Base-by-base conservation (phyloP, 1,284 basidiomycete genomes). In the Ceratobasidium sp. region DNA sequence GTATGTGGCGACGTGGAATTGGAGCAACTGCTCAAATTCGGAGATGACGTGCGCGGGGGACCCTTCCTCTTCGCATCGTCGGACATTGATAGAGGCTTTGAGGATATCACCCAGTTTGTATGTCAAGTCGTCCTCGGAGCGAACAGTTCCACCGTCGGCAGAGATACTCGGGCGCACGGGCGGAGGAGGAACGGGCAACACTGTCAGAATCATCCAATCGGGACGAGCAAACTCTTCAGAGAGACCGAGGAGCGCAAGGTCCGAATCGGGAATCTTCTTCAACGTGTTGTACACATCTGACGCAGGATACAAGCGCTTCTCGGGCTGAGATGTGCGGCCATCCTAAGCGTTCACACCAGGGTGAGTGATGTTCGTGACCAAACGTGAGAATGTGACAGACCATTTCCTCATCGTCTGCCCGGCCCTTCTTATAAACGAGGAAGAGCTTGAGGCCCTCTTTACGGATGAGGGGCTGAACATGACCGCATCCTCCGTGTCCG, bases 201-300 rank as follows among this genome's bases (percentile, higher is more conserved):
- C 95, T 0, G 97, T 98, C 59, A 99, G 81, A 74, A 99, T 95
- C 97, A 99, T 99, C 97, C 97, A 99, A 76, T 98, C 95, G 1
- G 97, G 97, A 49, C 95, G 87, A 13, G 97, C 97, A 77, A 96
- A 98, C 76, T 95, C 93, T 66, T 94, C 93, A 27, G 93, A 96
- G 7, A 99, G 85, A 46, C 97, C 97, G 73, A 99, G 87, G 16
- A 95, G 83, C 73, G 89, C 84, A n/a, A 99, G 85, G 77, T 99
- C 97, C 16, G 87, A 83, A 72, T 94, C 87, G 1, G 92, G 85
- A 79, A 98, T 95, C 84, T 96, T 97, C 80, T 91, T 95, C 79
- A 96, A 86, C 47, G 92, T 90, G 72, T 88, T 93, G 80, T 95
- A 91, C 23, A 93, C 93, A 76, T 98, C 95, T 2, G 87, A 87